A percentile compares a stretch with the other conserved stretches of the same genome.
phyloP scores from a whole-genome alignment of 2,329 filamentous ascomycete genomes.

The Botrytis sinoallii region DNA sequence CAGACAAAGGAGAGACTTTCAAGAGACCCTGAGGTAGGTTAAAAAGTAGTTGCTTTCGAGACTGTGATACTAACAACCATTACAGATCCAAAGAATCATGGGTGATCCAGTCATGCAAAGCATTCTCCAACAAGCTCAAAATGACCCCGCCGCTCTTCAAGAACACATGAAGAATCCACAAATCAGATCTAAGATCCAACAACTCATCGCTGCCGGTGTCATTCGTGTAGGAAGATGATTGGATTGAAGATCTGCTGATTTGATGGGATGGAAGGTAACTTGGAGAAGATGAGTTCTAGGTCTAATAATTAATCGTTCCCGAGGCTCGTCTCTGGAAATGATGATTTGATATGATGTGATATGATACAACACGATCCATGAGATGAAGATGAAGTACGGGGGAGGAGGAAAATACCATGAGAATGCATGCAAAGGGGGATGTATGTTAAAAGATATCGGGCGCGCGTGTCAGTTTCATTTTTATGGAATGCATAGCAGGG shows the following conservation, averaged over 20 bases:
- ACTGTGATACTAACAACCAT: slow-evolving; percentile 23
- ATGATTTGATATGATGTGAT: slow-evolving; percentile 1
- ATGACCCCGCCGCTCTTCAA: slow-evolving; percentile 84
- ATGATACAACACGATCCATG: background rate
- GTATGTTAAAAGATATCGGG: background rate
- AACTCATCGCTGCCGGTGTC: slow-evolving; percentile 62
- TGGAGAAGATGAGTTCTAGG: background rate
- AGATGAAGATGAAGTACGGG: background rate
- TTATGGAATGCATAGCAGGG: slow-evolving; percentile 1
- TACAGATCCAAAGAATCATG: slow-evolving; percentile 78
- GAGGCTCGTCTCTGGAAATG: slow-evolving; percentile 7
- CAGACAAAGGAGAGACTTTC: slow-evolving; percentile 89
- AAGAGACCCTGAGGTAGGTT: slow-evolving; percentile 81
- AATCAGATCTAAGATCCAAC: slow-evolving; percentile 82
- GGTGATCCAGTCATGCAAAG: slow-evolving; percentile 97
- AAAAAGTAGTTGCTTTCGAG: background rate
- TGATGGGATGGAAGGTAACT: background rate
- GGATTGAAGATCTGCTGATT: slow-evolving; percentile 17
- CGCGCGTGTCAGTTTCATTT: background rate
- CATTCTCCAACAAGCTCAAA: slow-evolving; percentile 94
- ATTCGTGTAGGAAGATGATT: slow-evolving; percentile 65
- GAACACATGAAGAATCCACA: slow-evolving; percentile 95
- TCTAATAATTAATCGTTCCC: slow-evolving; percentile 6
- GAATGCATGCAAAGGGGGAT: slow-evolving; percentile 5
- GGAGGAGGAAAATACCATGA: slow-evolving; percentile 6